These are phyloP conservation scores for Haplosporangium sp. DNA, from an alignment of 371 early-diverging fungal species.

Conservation along the genomic window DNA sequence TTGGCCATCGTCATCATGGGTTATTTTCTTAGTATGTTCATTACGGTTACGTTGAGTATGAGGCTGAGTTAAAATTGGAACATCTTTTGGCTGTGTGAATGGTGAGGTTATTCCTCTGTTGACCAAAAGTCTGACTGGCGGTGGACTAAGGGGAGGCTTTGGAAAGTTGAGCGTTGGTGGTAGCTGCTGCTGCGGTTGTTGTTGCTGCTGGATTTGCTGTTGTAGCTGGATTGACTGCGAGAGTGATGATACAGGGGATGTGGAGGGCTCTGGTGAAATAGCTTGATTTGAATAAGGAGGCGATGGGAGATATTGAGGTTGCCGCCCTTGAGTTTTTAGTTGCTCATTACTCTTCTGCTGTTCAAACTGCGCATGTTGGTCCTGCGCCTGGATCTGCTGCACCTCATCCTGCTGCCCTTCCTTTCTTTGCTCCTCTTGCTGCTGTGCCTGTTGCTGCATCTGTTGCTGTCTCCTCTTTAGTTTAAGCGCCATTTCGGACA, in stretches of 20 bases:
- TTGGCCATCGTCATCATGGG: slow-evolving; percentile 11
- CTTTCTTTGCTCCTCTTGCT: not conserved
- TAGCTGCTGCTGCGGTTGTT: slow-evolving; percentile 5
- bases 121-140: slow-evolving; percentile 40
- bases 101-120: slow-evolving; percentile 20
- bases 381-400: not conserved
- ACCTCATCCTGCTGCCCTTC: no score
- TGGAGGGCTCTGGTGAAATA: not conserved
- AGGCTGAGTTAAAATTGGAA: slow-evolving; percentile 12
- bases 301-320: not conserved
- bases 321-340: not conserved
- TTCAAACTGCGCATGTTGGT: not conserved
- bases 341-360: not conserved
- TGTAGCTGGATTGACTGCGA: not conserved
- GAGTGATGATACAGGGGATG: slow-evolving; percentile 2
- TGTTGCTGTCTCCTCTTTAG: slow-evolving; percentile 32
- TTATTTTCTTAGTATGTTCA: not conserved
- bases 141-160: slow-evolving; percentile 49
- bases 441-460: not conserved
- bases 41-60: not conserved
- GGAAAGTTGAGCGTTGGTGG: slow-evolving; percentile 51
- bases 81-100: not conserved
- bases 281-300: not conserved
- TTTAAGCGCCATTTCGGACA: slow-evolving; percentile 32
- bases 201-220: slow-evolving; percentile 3